Conservation (phyloP, 345 rosid species). For the Populus simonii region DNA sequence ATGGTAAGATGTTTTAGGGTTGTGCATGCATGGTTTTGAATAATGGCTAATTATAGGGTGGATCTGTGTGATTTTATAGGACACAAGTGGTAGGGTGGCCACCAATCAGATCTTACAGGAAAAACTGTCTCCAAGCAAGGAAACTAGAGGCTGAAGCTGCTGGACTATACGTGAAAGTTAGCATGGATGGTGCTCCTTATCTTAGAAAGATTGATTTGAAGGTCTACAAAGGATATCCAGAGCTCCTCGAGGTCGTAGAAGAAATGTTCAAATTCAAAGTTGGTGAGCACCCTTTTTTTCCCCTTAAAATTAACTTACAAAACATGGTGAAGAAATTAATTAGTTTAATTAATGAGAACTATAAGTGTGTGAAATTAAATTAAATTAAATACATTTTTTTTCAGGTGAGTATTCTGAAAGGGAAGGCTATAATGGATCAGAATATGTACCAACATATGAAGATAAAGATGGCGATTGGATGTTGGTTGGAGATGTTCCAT, state of each 20-base stretch:
- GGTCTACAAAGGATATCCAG: slow-evolving; percentile 45
- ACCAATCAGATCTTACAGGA: slow-evolving; percentile 61
- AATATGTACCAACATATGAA: slow-evolving; percentile 34
- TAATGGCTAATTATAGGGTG: neutral
- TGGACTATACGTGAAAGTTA: slow-evolving; percentile 56
- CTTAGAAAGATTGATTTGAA: slow-evolving; percentile 70
- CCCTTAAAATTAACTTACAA: neutral
- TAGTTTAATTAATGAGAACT: neutral
- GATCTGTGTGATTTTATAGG: slow-evolving; percentile 32
- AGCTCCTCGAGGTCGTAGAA: slow-evolving; percentile 56
- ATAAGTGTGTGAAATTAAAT: neutral
- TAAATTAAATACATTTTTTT: neutral
- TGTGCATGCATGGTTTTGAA: neutral
- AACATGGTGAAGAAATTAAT: neutral
- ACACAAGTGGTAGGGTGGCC: slow-evolving; percentile 81
- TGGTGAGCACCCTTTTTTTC: slow-evolving; percentile 27
- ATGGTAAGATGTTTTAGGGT: neutral
- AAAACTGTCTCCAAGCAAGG: slow-evolving; percentile 41
- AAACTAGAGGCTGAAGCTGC: slow-evolving; percentile 26
- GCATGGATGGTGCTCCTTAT: slow-evolving; percentile 76
- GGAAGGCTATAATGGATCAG: slow-evolving; percentile 65
- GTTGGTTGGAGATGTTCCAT: slow-evolving; percentile 30
- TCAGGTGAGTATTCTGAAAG: slow-evolving; percentile 46
- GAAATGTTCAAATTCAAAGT: slow-evolving; percentile 60
- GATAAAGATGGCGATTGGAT: slow-evolving; percentile 33